Conservation (phyloP, 306 rosid species). For the Chamaecrista fasciculata region DNA sequence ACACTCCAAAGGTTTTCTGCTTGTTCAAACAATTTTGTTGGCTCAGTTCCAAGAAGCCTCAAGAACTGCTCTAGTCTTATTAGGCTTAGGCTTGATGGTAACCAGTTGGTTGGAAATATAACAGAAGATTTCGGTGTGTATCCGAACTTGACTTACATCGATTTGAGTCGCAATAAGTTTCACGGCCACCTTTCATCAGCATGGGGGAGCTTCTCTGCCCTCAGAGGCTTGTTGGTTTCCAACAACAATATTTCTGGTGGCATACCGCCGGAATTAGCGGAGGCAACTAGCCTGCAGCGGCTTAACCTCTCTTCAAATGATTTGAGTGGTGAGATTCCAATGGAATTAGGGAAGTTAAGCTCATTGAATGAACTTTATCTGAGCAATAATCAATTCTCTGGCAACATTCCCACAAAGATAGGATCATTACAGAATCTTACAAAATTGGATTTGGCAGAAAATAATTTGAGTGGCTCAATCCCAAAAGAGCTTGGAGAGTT, state of each 20-base stretch:
- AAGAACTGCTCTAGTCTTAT: too few species aligned
- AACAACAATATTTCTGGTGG: conserved; percentile 20
- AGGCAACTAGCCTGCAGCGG: conserved; percentile 33
- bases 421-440: background rate
- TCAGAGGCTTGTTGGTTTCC: conserved; percentile 7
- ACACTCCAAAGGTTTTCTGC: background rate
- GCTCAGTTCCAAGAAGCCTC: conserved; percentile 16
- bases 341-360: too few species aligned
- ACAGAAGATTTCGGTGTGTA: conserved; percentile 23
- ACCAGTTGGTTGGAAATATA: too few species aligned
- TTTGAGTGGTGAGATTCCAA: too few species aligned
- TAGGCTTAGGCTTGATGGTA: too few species aligned
- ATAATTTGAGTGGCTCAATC: conserved; percentile 18
- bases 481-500: conserved; percentile 4
- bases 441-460: background rate
- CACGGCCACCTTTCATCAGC: conserved; percentile 22
- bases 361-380: background rate
- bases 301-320: too few species aligned
- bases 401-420: conserved; percentile 10
- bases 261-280: conserved; percentile 12
- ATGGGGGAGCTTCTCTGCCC: too few species aligned
- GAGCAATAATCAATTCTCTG: background rate
- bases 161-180: conserved; percentile 24
- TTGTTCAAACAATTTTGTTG: background rate
- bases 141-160: conserved; percentile 21